phyloP scores from a whole-genome alignment of 306 rosid genomes.

The Ormosia semicastrata region DNA sequence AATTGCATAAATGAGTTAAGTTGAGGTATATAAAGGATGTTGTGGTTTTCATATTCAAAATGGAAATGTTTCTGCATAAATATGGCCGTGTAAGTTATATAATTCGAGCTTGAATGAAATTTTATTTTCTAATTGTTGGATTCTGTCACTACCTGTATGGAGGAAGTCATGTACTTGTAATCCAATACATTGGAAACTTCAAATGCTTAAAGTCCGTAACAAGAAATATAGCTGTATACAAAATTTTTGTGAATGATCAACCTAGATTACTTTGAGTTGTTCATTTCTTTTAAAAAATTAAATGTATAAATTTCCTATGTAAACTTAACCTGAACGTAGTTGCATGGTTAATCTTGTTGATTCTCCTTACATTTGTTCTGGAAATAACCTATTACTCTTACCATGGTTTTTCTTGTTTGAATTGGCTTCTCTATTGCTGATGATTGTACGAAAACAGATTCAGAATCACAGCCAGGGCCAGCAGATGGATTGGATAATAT shows the following conservation, averaged over 20 bases:
- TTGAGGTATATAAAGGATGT: background rate
- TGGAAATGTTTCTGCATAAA: background rate
- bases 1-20: background rate
- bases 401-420: background rate
- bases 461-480: background rate
- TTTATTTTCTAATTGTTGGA: background rate
- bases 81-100: background rate
- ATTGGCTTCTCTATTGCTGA: background rate
- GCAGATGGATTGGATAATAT: slow-evolving; percentile 19
- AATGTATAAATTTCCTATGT: background rate
- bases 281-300: background rate
- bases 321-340: background rate
- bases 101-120: background rate
- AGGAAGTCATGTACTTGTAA: background rate
- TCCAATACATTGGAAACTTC: background rate
- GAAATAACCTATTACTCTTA: background rate
- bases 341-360: background rate
- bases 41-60: background rate
- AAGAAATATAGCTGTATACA: background rate
- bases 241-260: background rate
- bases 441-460: slow-evolving; percentile 29
- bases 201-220: background rate
- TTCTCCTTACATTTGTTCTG: background rate
- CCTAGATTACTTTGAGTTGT: background rate
- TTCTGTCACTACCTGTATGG: background rate